These are phyloP conservation scores for Pythium chondricola DNA, from an alignment of 352 stramenopile genomes.

Conservation along the genomic window DNA sequence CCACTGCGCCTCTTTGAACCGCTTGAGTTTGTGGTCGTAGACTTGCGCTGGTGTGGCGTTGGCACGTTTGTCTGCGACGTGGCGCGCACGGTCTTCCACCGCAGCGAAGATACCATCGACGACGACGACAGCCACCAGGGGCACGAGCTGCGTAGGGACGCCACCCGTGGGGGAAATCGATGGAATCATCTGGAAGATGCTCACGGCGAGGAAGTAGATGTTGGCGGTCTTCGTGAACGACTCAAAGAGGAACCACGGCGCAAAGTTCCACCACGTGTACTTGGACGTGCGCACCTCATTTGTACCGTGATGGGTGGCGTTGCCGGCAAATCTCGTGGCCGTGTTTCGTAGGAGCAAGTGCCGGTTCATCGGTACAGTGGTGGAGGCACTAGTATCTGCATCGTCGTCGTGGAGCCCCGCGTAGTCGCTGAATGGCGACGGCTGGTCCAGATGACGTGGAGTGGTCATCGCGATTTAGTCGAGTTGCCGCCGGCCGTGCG, in stretches of 20 bases:
- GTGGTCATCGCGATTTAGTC: background rate
- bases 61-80: constrained; percentile 55
- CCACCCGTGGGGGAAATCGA: constrained; percentile 69
- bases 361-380: no score
- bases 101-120: constrained; percentile 75
- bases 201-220: constrained; percentile 82
- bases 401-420: background rate
- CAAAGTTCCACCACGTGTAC: constrained; percentile 85
- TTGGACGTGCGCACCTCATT: constrained; percentile 79
- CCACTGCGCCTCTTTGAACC: constrained; percentile 77
- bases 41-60: constrained; percentile 59
- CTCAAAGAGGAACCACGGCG: constrained; percentile 73
- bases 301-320: background rate
- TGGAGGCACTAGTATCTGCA: no score
- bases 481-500: no score
- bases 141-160: constrained; percentile 73
- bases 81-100: constrained; percentile 72
- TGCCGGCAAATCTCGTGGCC: background rate
- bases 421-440: background rate
- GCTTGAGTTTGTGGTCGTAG: constrained; percentile 47
- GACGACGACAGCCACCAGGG: constrained; percentile 63
- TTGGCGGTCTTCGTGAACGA: constrained; percentile 87
- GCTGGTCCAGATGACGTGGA: background rate
- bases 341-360: no score
- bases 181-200: constrained; percentile 81